A percentile compares a stretch with the other conserved stretches of the same genome.
Evolutionary conservation across 129 eudicot species (phyloP).

Genomic region (Chrysanthemum seticuspe): DNA sequence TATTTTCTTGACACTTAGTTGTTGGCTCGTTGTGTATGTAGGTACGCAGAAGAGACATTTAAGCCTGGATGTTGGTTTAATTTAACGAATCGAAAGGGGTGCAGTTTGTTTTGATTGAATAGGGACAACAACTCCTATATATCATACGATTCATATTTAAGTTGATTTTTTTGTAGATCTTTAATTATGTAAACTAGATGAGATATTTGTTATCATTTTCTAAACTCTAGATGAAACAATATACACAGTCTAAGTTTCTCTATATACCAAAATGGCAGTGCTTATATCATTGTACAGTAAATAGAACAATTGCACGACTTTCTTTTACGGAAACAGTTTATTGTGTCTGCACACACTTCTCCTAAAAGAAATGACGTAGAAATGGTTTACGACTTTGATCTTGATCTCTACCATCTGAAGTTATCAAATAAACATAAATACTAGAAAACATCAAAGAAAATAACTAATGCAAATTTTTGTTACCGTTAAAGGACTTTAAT

Average conservation of each 20-base stretch:
- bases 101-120: constrained; percentile 18
- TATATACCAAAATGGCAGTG: no score
- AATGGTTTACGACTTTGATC: neutral
- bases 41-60: constrained; percentile 25
- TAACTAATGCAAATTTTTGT: neutral
- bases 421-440: neutral
- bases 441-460: neutral
- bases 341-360: no score
- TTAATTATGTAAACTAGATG: constrained; percentile 1
- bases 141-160: neutral
- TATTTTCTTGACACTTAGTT: neutral
- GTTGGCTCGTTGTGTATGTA: constrained; percentile 2
- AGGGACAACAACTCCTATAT: neutral
- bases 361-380: neutral
- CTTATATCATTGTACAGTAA: no score
- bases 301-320: no score
- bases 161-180: neutral
- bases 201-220: neutral
- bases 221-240: neutral
- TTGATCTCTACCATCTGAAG: neutral
- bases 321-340: no score
- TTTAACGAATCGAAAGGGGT: constrained; percentile 24
- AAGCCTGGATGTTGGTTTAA: constrained; percentile 26
- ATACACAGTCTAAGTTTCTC: no score
- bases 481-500: neutral